These are phyloP conservation scores for Colletotrichum sp. DNA, from an alignment of 2,329 filamentous ascomycete genomes.

Conservation along the genomic window DNA sequence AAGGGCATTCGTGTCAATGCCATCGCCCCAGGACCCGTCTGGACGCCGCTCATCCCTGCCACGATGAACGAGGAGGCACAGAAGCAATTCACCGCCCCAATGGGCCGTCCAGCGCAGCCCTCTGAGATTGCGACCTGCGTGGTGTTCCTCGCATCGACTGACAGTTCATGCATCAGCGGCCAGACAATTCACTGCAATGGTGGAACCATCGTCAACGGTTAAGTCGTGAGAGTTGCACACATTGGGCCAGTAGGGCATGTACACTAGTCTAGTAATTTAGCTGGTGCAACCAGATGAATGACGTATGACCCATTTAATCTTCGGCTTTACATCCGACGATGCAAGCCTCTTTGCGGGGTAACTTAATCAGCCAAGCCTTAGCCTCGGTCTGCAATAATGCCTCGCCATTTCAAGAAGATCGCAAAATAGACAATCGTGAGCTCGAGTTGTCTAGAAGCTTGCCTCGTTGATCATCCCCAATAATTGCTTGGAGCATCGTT, in stretches of 20 bases:
- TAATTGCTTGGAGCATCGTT: not conserved
- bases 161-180: conserved; percentile 77
- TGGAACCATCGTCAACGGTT: conserved; percentile 54
- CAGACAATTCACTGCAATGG: conserved; percentile 66
- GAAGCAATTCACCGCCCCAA: conserved; percentile 75
- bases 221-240: conserved; percentile 10
- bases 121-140: conserved; percentile 83
- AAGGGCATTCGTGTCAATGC: conserved; percentile 80
- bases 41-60: conserved; percentile 76
- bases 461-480: not conserved
- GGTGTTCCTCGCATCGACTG: conserved; percentile 78
- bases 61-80: conserved; percentile 76
- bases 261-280: not conserved
- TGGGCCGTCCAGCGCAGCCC: conserved; percentile 80
- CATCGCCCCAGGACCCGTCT: conserved; percentile 80
- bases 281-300: not conserved
- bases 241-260: not conserved
- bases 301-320: conserved; percentile 1
- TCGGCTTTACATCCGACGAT: not conserved
- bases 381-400: not conserved
- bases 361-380: not conserved
- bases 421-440: not conserved
- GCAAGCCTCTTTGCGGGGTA: not conserved
- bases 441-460: not conserved
- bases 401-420: not conserved